phyloP scores from a whole-genome alignment of 2,329 filamentous ascomycete species.

The Alternaria arbusti region DNA sequence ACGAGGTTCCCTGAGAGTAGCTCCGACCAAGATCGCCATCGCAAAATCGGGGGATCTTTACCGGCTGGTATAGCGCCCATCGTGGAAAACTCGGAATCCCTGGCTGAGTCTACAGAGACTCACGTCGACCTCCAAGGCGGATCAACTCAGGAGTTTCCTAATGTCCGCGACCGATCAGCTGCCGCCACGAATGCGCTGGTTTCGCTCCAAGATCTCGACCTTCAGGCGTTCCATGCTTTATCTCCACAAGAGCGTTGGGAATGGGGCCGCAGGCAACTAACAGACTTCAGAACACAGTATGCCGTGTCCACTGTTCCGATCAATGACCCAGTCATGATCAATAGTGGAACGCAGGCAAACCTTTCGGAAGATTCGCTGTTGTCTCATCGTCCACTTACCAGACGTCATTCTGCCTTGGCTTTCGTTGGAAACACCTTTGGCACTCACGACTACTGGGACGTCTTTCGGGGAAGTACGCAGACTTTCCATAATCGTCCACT shows the following conservation, averaged over 20 bases:
- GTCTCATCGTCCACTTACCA: not conserved
- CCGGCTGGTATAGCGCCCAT: not conserved
- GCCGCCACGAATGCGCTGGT: constrained; percentile 11
- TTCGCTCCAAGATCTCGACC: constrained; percentile 10
- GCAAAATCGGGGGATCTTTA: not conserved
- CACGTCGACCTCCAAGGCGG: not conserved
- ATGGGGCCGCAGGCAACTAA: constrained; percentile 28
- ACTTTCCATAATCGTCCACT: not conserved
- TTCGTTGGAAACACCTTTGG: constrained; percentile 3
- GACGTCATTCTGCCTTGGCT: constrained; percentile 7
- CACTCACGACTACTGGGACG: constrained; percentile 2
- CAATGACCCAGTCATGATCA: constrained; percentile 6
- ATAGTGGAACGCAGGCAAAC: constrained; percentile 7
- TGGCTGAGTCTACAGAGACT: not conserved
- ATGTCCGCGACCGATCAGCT: constrained; percentile 3
- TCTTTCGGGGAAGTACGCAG: constrained; percentile 2
- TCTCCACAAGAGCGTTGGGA: constrained; percentile 12
- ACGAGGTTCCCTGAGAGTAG: not conserved
- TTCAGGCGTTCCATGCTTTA: constrained; percentile 16
- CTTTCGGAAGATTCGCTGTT: not conserved
- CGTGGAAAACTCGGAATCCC: not conserved
- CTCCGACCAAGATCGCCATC: not conserved
- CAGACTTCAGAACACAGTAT: constrained; percentile 16
- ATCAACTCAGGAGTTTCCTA: not conserved
- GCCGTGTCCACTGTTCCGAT: not conserved